Conservation (phyloP, 176 grass and related monocot genomes). For the Bonia amplexicaulis region DNA sequence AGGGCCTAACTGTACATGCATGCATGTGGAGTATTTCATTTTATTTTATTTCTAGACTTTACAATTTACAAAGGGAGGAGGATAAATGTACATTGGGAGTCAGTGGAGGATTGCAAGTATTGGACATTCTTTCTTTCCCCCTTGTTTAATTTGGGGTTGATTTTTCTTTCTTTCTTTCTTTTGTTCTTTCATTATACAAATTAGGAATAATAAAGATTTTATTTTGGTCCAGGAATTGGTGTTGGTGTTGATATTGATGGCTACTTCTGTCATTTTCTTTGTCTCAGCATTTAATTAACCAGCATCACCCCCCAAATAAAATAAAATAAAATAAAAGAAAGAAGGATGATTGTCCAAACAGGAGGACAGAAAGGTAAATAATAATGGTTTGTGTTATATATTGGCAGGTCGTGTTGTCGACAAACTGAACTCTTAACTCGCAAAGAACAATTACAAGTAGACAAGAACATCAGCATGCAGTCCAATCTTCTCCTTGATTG, state of each 20-base stretch:
- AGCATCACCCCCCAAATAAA: neutral
- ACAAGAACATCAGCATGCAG: too few relatives aligned
- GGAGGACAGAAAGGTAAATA: too few relatives aligned
- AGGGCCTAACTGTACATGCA: conserved; percentile 1
- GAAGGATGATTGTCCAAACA: neutral
- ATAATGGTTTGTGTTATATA: too few relatives aligned
- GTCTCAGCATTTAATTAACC: neutral
- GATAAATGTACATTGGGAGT: conserved; percentile 15
- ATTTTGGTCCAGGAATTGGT: neutral
- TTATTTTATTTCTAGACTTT: neutral
- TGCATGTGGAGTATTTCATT: neutral
- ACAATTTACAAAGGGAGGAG: neutral
- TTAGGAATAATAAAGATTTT: neutral
- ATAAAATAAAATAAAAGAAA: neutral
- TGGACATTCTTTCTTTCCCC: neutral
- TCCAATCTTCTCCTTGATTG: too few relatives aligned
- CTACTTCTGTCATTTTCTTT: neutral
- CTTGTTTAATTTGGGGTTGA: neutral
- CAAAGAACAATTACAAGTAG: too few relatives aligned
- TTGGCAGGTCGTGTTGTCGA: too few relatives aligned
- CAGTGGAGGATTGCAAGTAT: neutral
- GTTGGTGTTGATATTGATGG: neutral
- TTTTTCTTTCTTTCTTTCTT: conserved; percentile 4
- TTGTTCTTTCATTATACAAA: neutral
- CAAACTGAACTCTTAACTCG: too few relatives aligned